Percentiles rank a stretch among this genome's conserved stretches.
These are phyloP conservation scores for Claviceps purpurea DNA, from an alignment of 2,329 filamentous ascomycete species.

Conservation along the genomic window DNA sequence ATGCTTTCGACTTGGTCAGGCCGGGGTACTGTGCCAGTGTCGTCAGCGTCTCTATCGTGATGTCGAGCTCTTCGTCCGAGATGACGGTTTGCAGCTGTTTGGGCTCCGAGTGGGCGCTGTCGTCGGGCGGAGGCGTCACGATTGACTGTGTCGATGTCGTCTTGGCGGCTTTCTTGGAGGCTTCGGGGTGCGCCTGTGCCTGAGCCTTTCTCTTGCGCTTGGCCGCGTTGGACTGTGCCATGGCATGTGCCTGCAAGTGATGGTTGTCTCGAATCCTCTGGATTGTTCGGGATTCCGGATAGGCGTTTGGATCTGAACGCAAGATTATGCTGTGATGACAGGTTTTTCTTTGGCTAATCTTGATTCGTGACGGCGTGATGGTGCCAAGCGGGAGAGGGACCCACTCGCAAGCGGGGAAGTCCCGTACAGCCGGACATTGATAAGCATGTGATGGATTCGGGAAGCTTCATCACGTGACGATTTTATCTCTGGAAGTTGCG, in stretches of 20 bases:
- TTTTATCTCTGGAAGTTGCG: too few species aligned
- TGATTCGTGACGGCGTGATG: too few species aligned
- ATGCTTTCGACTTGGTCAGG: slow-evolving; percentile 55
- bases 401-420: too few species aligned
- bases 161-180: slow-evolving; percentile 26
- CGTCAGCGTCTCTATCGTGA: slow-evolving; percentile 50
- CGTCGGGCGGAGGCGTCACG: slow-evolving; percentile 23
- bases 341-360: too few species aligned
- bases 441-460: too few species aligned
- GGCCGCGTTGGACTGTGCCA: slow-evolving; percentile 23
- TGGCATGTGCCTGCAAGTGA: slow-evolving; percentile 7
- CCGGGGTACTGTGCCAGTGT: slow-evolving; percentile 44
- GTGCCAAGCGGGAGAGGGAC: too few species aligned
- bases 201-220: slow-evolving; percentile 32
- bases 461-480: too few species aligned
- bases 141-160: slow-evolving; percentile 10
- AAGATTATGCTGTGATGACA: not conserved
- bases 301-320: not conserved
- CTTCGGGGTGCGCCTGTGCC: slow-evolving; percentile 18
- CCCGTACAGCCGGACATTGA: too few species aligned
- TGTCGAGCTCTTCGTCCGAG: slow-evolving; percentile 53
- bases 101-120: slow-evolving; percentile 23
- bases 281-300: too few species aligned
- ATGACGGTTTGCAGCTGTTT: slow-evolving; percentile 39
- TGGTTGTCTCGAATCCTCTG: too few species aligned